These are phyloP conservation scores for Gloeophyllum trabeum DNA, from an alignment of 768 basidiomycete genomes.

Conservation along the genomic window DNA sequence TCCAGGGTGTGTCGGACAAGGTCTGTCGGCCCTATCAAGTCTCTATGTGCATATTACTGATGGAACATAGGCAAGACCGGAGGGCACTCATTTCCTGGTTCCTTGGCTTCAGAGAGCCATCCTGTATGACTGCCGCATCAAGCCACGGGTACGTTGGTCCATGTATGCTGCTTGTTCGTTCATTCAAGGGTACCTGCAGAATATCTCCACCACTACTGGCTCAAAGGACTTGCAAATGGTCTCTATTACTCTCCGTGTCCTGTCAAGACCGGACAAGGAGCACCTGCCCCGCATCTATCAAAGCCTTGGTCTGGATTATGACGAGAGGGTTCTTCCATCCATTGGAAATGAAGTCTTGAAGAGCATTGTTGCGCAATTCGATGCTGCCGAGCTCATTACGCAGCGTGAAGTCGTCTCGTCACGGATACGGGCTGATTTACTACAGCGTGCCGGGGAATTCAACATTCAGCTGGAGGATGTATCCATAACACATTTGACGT, in stretches of 20 bases:
- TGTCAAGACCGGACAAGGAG: slow-evolving; percentile 83
- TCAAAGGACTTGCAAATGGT: slow-evolving; percentile 99
- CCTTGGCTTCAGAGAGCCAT: slow-evolving; percentile 96
- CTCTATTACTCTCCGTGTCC: slow-evolving; percentile 89
- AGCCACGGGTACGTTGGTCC: slow-evolving; percentile 79
- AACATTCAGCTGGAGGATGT: slow-evolving; percentile 94
- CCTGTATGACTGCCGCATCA: slow-evolving; percentile 94
- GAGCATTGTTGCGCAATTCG: slow-evolving; percentile 96
- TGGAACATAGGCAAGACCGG: slow-evolving; percentile 56
- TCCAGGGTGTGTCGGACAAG: slow-evolving; percentile 78
- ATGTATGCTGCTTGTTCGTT: background rate
- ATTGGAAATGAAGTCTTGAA: slow-evolving; percentile 98
- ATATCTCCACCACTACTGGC: slow-evolving; percentile 97
- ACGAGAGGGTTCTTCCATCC: slow-evolving; percentile 94
- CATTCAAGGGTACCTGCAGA: slow-evolving; percentile 37
- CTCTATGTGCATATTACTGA: background rate
- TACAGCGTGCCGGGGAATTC: slow-evolving; percentile 93
- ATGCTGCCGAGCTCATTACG: slow-evolving; percentile 93
- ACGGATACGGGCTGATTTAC: slow-evolving; percentile 82
- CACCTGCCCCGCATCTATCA: slow-evolving; percentile 94
- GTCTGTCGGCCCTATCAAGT: no score
- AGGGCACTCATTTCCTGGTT: slow-evolving; percentile 93
- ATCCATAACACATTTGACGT: slow-evolving; percentile 86
- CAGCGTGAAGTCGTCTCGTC: slow-evolving; percentile 96
- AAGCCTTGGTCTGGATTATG: slow-evolving; percentile 89